These are phyloP conservation scores for Globisporangium canariense DNA, from an alignment of 352 stramenopile genomes.

Conservation along the genomic window DNA sequence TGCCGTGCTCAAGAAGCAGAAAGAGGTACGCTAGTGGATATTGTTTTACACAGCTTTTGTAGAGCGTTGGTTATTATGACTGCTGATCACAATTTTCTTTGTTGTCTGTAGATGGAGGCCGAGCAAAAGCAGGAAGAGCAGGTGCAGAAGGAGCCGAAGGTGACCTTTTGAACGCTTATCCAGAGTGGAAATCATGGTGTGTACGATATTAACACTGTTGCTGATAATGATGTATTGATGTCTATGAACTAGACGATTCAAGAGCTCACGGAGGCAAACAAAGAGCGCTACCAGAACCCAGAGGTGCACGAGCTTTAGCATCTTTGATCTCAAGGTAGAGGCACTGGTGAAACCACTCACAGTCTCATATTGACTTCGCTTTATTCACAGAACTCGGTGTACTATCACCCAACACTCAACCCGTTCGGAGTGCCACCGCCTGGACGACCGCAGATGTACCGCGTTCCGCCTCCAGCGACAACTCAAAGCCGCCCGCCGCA, in stretches of 20 bases:
- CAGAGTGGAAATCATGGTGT: background rate
- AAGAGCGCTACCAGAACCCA: slow-evolving; percentile 63
- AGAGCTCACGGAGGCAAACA: slow-evolving; percentile 51
- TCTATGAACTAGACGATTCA: slow-evolving; percentile 34
- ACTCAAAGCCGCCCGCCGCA: slow-evolving; percentile 4
- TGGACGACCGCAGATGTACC: slow-evolving; percentile 61
- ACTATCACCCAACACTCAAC: slow-evolving; percentile 80
- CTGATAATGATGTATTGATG: background rate
- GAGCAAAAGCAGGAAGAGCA: slow-evolving; percentile 39
- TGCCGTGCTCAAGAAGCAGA: slow-evolving; percentile 64
- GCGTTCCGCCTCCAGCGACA: slow-evolving; percentile 23
- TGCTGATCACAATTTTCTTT: background rate
- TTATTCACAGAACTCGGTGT: slow-evolving; percentile 59
- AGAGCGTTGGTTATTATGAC: background rate
- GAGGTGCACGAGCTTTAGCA: slow-evolving; percentile 27
- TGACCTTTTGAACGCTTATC: slow-evolving; percentile 8
- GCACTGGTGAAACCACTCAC: too few species aligned
- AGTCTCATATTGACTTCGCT: too few species aligned
- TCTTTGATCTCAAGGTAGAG: too few species aligned
- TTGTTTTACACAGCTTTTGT: background rate
- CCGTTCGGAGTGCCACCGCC: slow-evolving; percentile 69
- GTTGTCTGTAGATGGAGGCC: slow-evolving; percentile 30
- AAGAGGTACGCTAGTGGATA: slow-evolving; percentile 29
- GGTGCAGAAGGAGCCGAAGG: slow-evolving; percentile 26
- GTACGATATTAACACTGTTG: too few species aligned